These are phyloP conservation scores for Hypomyces perniciosus DNA, from an alignment of 2,329 filamentous ascomycete genomes.

Conservation along the genomic window DNA sequence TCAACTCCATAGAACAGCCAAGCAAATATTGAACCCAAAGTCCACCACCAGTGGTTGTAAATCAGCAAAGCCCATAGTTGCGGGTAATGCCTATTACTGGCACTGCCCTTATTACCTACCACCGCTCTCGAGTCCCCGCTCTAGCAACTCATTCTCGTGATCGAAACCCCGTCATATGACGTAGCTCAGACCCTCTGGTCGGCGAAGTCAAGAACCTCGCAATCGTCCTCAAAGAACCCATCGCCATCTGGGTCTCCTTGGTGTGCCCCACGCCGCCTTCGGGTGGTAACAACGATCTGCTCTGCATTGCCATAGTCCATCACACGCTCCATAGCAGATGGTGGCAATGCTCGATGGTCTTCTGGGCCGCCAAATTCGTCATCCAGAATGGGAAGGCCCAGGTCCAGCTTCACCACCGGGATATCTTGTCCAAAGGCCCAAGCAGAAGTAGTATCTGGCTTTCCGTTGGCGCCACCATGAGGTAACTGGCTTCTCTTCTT, in stretches of 20 bases:
- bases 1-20: slow-evolving; percentile 10
- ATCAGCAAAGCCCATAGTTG: slow-evolving; percentile 17
- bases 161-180: not conserved
- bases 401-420: slow-evolving; percentile 43
- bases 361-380: slow-evolving; percentile 48
- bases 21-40: slow-evolving; percentile 9
- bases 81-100: not conserved
- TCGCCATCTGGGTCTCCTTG: slow-evolving; percentile 53
- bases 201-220: slow-evolving; percentile 85
- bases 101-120: not conserved
- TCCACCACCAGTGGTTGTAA: slow-evolving; percentile 11
- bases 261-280: slow-evolving; percentile 55
- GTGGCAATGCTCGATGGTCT: slow-evolving; percentile 54
- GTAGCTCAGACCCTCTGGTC: slow-evolving; percentile 54
- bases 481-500: slow-evolving; percentile 25
- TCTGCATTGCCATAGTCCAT: slow-evolving; percentile 59
- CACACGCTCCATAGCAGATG: slow-evolving; percentile 59
- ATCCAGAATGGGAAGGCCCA: slow-evolving; percentile 44
- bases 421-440: slow-evolving; percentile 60
- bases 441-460: slow-evolving; percentile 19
- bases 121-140: slow-evolving; percentile 3
- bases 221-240: slow-evolving; percentile 89
- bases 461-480: slow-evolving; percentile 5
- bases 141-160: not conserved
- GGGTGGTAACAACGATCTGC: slow-evolving; percentile 77